phyloP scores from a whole-genome alignment of 2,329 filamentous ascomycete genomes.

The Colletotrichum australisinense region DNA sequence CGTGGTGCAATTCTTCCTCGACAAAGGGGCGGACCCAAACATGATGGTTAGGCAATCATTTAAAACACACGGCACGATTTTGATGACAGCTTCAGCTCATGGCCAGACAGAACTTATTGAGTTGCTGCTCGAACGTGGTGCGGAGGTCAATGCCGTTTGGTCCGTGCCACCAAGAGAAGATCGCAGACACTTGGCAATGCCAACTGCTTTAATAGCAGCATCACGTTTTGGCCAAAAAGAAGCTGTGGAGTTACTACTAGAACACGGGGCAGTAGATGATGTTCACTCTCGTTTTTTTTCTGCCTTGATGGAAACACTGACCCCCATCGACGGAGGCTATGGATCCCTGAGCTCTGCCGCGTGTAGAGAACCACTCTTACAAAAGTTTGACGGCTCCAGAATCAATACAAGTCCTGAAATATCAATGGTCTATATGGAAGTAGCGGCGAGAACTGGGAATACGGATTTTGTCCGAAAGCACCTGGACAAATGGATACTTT shows the following conservation, averaged over 20 bases:
- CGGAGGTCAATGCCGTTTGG: not conserved
- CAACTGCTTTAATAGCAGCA: too few relatives aligned
- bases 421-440: not conserved
- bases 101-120: not conserved
- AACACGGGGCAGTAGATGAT: not conserved
- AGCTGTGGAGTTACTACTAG: too few relatives aligned
- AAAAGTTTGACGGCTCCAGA: not conserved
- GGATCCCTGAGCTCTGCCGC: too few relatives aligned
- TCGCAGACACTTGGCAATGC: too few relatives aligned
- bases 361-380: too few relatives aligned
- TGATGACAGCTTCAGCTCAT: not conserved
- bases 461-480: not conserved
- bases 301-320: not conserved
- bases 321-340: too few relatives aligned
- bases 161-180: too few relatives aligned
- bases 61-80: not conserved
- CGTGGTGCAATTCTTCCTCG: not conserved
- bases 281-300: accelerated
- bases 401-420: not conserved
- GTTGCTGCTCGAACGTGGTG: not conserved
- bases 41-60: accelerated
- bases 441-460: not conserved
- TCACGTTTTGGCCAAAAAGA: too few relatives aligned
- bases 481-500: not conserved
- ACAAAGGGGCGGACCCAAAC: not conserved